A percentile compares a stretch with the other conserved stretches of the same genome.
phyloP scores from a whole-genome alignment of 371 early-diverging fungal genomes.

The Mucor irregularis region DNA sequence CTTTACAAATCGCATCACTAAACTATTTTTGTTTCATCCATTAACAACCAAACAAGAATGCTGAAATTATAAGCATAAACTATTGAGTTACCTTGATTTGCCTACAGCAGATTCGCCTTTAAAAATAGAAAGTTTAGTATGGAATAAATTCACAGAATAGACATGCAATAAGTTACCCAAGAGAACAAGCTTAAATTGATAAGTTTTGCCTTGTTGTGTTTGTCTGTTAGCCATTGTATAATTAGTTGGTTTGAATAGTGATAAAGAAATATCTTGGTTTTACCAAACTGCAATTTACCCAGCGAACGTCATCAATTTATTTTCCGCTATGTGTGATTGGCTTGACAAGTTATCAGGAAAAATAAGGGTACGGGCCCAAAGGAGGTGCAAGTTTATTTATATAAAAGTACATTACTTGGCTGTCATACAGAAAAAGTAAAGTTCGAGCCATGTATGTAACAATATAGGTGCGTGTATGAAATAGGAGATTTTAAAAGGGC shows the following conservation, averaged over 20 bases:
- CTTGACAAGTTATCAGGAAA: no score
- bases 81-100: constrained; percentile 85
- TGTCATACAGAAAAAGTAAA: no score
- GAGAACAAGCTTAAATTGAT: constrained; percentile 78
- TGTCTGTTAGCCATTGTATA: constrained; percentile 34
- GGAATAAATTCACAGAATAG: not conserved
- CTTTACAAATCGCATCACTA: constrained; percentile 94
- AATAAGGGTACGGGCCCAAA: no score
- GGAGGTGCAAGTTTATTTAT: no score
- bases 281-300: no score
- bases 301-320: constrained; percentile 1
- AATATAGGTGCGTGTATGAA: no score
- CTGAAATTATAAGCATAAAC: no score
- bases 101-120: constrained; percentile 87
- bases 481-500: no score
- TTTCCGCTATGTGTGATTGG: no score
- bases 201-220: constrained; percentile 56
- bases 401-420: no score
- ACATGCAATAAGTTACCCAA: constrained; percentile 62
- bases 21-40: constrained; percentile 52
- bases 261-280: constrained; percentile 5
- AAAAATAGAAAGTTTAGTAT: not conserved
- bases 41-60: no score
- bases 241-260: not conserved
- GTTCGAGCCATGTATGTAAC: no score